Conservation (phyloP, 208 protist species). For the Jaenimonas drosophilae region DNA sequence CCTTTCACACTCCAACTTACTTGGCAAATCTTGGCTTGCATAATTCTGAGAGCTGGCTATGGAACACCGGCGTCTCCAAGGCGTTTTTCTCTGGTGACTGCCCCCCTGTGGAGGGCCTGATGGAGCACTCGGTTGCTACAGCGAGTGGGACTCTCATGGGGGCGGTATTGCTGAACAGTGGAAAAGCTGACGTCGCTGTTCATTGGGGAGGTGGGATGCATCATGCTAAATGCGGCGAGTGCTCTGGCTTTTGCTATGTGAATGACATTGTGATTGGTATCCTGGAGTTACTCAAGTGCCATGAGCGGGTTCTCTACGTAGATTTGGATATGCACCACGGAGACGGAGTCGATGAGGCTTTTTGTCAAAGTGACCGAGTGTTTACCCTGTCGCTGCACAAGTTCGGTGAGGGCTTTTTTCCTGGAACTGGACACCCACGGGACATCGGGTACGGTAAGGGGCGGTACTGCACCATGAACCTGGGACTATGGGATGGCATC, state of each 20-base stretch:
- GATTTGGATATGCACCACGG: constrained; percentile 99
- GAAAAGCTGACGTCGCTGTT: constrained; percentile 86
- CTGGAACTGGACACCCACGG: constrained; percentile 92
- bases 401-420: constrained; percentile 98
- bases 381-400: constrained; percentile 99
- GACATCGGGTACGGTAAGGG: constrained; percentile 75
- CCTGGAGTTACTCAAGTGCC: constrained; percentile 98
- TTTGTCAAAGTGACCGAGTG: constrained; percentile 98
- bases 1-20: constrained; percentile 68
- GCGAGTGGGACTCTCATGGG: constrained; percentile 81
- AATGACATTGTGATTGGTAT: constrained; percentile 99
- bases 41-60: constrained; percentile 70
- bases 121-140: constrained; percentile 79
- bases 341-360: constrained; percentile 99
- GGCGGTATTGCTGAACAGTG: constrained; percentile 76
- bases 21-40: constrained; percentile 79
- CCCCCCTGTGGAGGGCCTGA: constrained; percentile 79
- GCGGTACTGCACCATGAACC: constrained; percentile 83
- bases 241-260: constrained; percentile 99
- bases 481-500: constrained; percentile 83
- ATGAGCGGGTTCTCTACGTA: constrained; percentile 98
- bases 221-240: constrained; percentile 96
- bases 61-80: constrained; percentile 74
- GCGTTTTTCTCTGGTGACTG: constrained; percentile 83
- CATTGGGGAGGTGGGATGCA: constrained; percentile 99